phyloP scores from a whole-genome alignment of 2,329 filamentous ascomycete species.

The Ophiostoma tasmaniense region DNA sequence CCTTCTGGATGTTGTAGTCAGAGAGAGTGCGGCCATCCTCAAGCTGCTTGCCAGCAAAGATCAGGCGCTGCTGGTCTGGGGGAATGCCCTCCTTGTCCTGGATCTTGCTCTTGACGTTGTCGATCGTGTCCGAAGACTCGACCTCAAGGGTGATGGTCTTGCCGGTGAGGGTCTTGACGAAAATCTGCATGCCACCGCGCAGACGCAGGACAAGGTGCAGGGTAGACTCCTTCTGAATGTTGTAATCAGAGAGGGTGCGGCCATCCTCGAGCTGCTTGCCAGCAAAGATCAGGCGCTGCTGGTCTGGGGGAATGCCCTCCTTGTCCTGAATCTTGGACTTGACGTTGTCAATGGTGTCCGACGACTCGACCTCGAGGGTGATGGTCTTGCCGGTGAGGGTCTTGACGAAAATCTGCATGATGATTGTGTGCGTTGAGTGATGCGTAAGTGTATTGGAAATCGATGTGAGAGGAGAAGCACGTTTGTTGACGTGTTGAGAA shows the following conservation, averaged over 20 bases:
- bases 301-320: conserved; percentile 62
- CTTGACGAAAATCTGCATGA: conserved; percentile 69
- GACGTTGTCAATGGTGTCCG: conserved; percentile 63
- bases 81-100: conserved; percentile 97
- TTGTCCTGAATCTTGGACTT: conserved; percentile 66
- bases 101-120: conserved; percentile 95
- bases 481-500: conserved; percentile 20
- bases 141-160: conserved; percentile 93
- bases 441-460: conserved; percentile 11
- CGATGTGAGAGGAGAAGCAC: conserved; percentile 13
- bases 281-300: conserved; percentile 62
- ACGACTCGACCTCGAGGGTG: conserved; percentile 58
- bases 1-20: conserved; percentile 96
- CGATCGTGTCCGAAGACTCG: conserved; percentile 82
- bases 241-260: conserved; percentile 71
- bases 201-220: conserved; percentile 70
- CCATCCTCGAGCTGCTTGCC: conserved; percentile 68
- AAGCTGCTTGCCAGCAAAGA: conserved; percentile 62
- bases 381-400: conserved; percentile 63
- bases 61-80: conserved; percentile 73
- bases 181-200: conserved; percentile 58
- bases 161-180: conserved; percentile 79
- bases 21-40: conserved; percentile 84
- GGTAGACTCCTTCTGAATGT: conserved; percentile 74
- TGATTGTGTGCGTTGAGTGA: conserved; percentile 32